Conservation (phyloP, 1,139 yeast species). For the Blastobotrys raffinosifermentans region DNA sequence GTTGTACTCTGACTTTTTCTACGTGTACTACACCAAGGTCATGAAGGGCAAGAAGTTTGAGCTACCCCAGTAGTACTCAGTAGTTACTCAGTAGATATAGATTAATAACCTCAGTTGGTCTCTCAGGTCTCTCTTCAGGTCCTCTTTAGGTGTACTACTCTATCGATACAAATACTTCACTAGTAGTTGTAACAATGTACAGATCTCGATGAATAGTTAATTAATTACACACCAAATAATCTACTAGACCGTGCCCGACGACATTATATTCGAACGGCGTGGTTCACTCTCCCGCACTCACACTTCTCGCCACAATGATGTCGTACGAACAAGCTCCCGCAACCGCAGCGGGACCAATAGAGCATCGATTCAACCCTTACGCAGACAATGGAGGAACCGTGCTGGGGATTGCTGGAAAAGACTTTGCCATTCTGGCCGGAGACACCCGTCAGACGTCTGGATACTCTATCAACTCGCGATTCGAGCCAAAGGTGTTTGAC, state of each 20-base stretch:
- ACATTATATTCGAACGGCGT: too few relatives aligned
- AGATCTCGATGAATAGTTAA: too few relatives aligned
- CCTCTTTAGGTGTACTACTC: too few relatives aligned
- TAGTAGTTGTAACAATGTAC: too few relatives aligned
- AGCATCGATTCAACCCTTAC: constrained; percentile 93
- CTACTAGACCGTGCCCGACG: too few relatives aligned
- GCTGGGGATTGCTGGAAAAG: constrained; percentile 95
- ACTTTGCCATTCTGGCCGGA: constrained; percentile 94
- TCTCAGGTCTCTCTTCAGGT: too few relatives aligned
- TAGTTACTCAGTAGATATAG: too few relatives aligned
- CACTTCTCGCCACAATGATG: too few relatives aligned
- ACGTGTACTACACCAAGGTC: constrained; percentile 78
- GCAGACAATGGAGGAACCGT: constrained; percentile 97
- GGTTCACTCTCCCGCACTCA: too few relatives aligned
- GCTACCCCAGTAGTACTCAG: constrained; percentile 65
- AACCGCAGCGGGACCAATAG: constrained; percentile 51
- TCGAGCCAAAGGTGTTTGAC: constrained; percentile 83
- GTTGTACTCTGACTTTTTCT: constrained; percentile 90
- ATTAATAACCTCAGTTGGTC: too few relatives aligned
- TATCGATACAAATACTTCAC: too few relatives aligned
- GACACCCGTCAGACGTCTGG: constrained; percentile 97
- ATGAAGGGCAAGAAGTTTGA: constrained; percentile 77
- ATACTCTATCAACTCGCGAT: constrained; percentile 86
- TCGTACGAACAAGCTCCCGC: background rate
- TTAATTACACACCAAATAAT: too few relatives aligned